Evolutionary conservation across 495 filamentous ascomycete species (phyloP).

Genomic region (Penicillium subrubescens): DNA sequence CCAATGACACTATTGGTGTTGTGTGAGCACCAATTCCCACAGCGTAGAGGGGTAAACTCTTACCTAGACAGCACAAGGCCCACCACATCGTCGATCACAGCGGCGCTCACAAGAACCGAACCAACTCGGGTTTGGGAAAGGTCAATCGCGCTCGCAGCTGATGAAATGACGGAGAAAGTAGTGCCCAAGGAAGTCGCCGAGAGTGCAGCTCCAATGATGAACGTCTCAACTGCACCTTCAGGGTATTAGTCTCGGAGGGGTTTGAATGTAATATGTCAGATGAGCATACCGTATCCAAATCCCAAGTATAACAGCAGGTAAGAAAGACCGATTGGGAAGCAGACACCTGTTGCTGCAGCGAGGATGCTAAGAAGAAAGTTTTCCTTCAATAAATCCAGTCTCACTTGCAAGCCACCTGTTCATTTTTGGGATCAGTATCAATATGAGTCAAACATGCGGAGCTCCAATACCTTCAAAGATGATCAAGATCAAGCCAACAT

Average conservation of each 20-base stretch:
- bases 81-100: slow-evolving; percentile 82
- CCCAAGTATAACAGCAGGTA: slow-evolving; percentile 36
- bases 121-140: slow-evolving; percentile 37
- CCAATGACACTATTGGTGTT: slow-evolving; percentile 44
- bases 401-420: slow-evolving; percentile 34
- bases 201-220: slow-evolving; percentile 38
- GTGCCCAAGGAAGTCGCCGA: slow-evolving; percentile 41
- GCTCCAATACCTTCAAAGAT: slow-evolving; percentile 35
- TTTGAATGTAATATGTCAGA: neutral
- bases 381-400: slow-evolving; percentile 37
- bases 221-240: slow-evolving; percentile 39
- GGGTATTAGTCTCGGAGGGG: neutral
- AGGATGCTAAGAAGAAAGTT: slow-evolving; percentile 35
- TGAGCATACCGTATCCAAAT: slow-evolving; percentile 31
- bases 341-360: slow-evolving; percentile 35
- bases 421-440: neutral
- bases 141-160: slow-evolving; percentile 28
- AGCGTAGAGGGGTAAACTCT: neutral
- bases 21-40: neutral
- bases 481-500: slow-evolving; percentile 41
- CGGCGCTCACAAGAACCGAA: slow-evolving; percentile 55
- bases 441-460: neutral
- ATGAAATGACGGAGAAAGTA: slow-evolving; percentile 37
- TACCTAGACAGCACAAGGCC: slow-evolving; percentile 56
- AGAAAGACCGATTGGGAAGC: slow-evolving; percentile 37